Base-by-base conservation (phyloP, 495 filamentous ascomycete genomes). In the Saxophila tyrrhenica region DNA sequence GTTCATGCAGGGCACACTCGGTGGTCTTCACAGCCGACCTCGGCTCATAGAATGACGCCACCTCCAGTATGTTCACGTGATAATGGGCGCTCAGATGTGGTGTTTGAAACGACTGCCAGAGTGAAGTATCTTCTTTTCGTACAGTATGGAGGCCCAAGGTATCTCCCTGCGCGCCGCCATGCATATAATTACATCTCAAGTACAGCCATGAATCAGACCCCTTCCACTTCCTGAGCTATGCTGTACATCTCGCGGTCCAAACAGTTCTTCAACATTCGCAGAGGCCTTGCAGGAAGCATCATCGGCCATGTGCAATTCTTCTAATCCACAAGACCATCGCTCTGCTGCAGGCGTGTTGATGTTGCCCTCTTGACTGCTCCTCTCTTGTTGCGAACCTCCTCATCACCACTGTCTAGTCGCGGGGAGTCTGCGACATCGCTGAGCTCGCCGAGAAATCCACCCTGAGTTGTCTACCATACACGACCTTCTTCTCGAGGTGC, bases 381-480 rank as follows among this genome's bases (percentile, higher is more conserved):
- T 7, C 29, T 35, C 29, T 35, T 35, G 7, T 7, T 35, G 29
- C 29, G 29, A 35, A 5, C 5, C 29, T 35, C 29, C 29, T 35
- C 13, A 35, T 35, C 5, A 5, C 29, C n/a, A n/a, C n/a, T n/a
- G n/a, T n/a, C n/a, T n/a, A n/a, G n/a, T n/a, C n/a, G n/a, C n/a
- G n/a, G n/a, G n/a, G n/a, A n/a, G n/a, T n/a, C n/a, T n/a, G n/a
- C n/a, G n/a, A n/a, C n/a, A n/a, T n/a, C n/a, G 29, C 29, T 8
- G 41, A 44, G 41, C 41, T 44, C 8, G 5, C 17, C 16, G 41
- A 44, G 41, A 9, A 95, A 65, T 88, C 84, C 7, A 95, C 53
- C 25, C 72, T 73, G 59, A 97, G 69, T 11, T 61, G 61, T 43
- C 89, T 77, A 43, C 83, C 86, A 62, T 81, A 81, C 5, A 94